These are phyloP conservation scores for Salix brachista DNA, from an alignment of 345 rosid genomes.

Conservation along the genomic window DNA sequence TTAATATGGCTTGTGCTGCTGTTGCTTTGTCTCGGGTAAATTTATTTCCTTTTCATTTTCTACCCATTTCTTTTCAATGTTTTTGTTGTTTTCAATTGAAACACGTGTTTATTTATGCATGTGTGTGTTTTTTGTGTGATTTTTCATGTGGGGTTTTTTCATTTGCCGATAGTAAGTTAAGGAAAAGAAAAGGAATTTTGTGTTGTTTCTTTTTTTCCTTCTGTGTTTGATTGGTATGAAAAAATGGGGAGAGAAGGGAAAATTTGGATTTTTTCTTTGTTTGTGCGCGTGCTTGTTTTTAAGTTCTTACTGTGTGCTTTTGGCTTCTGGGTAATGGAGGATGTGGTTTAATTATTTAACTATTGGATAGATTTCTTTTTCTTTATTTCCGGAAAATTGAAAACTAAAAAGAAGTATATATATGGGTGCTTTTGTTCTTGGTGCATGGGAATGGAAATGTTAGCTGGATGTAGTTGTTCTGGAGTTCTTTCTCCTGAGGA, in stretches of 20 bases:
- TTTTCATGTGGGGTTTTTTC: not conserved
- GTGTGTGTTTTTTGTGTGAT: not conserved
- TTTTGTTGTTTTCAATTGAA: not conserved
- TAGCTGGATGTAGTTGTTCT: not conserved
- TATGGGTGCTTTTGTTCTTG: not conserved
- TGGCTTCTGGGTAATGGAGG: not conserved
- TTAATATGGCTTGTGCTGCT: conserved; percentile 30
- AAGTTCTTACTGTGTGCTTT: not conserved
- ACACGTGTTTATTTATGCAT: not conserved
- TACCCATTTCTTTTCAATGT: not conserved
- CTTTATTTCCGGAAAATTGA: not conserved
- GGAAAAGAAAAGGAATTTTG: not conserved
- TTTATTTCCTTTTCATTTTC: not conserved
- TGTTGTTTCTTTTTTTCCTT: not conserved
- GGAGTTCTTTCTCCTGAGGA: not conserved
- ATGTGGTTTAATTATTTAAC: not conserved
- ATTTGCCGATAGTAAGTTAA: not conserved
- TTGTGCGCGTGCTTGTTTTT: not conserved
- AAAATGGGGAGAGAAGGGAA: not conserved
- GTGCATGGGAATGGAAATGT: not conserved
- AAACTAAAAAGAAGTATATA: not conserved
- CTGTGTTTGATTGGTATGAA: not conserved
- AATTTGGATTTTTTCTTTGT: not conserved
- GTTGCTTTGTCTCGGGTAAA: conserved; percentile 28
- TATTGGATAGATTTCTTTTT: too few relatives aligned